A percentile compares a stretch with the other conserved stretches of the same genome.
Conservation (phyloP, 768 basidiomycete genomes). For the Tricholomella constricta region DNA sequence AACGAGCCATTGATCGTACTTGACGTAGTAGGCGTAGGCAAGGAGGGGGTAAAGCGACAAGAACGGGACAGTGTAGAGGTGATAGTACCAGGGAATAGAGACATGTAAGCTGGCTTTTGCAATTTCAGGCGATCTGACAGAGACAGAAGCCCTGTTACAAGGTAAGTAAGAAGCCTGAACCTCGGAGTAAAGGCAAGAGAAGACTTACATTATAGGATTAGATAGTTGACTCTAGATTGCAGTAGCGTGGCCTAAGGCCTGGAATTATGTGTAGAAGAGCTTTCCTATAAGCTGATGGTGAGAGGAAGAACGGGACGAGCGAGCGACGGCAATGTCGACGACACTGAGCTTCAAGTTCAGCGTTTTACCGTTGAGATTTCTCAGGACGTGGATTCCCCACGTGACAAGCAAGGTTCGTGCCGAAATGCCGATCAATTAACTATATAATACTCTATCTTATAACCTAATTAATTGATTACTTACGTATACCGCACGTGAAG, state of each 20-base stretch:
- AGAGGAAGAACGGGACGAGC: neutral
- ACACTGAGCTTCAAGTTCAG: neutral
- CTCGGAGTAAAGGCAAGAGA: neutral
- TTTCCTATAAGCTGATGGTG: neutral
- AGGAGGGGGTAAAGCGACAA: constrained; percentile 80
- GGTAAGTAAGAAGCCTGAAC: constrained; percentile 1
- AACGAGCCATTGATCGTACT: constrained; percentile 87
- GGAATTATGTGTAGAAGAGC: neutral
- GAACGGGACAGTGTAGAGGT: constrained; percentile 77
- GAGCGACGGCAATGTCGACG: neutral
- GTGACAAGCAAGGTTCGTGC: constrained; percentile 5
- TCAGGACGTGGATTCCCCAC: constrained; percentile 6
- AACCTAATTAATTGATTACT: neutral
- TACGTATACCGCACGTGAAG: too few relatives aligned
- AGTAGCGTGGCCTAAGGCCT: constrained; percentile 9
- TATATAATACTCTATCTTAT: too few relatives aligned
- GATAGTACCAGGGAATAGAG: constrained; percentile 65
- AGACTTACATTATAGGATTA: constrained; percentile 18
- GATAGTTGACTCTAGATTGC: constrained; percentile 4
- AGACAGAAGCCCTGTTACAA: constrained; percentile 44
- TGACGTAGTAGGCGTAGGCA: constrained; percentile 89
- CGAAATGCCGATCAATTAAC: constrained; percentile 12
- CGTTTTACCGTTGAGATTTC: too few relatives aligned
- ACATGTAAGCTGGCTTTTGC: constrained; percentile 66
- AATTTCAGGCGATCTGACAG: constrained; percentile 68